Percentiles rank a stretch among this genome's conserved stretches.
phyloP scores from a whole-genome alignment of 2,329 filamentous ascomycete species.

The Penicillium sclerotigenum region DNA sequence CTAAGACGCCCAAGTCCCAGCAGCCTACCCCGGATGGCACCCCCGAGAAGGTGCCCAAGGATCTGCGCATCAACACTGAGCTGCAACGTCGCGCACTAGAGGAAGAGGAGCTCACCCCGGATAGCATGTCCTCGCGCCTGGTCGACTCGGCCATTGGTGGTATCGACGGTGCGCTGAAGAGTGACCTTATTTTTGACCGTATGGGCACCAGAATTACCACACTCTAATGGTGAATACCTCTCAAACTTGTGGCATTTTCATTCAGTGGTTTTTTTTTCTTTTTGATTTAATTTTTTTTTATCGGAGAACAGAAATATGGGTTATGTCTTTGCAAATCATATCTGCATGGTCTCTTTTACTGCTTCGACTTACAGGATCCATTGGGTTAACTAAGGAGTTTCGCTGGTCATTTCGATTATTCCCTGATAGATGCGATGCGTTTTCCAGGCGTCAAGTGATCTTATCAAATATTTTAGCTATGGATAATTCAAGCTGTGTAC shows the following conservation, averaged over 20 bases:
- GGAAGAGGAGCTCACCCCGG: conserved; percentile 47
- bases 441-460: neutral
- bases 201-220: conserved; percentile 42
- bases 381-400: conserved; percentile 3
- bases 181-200: conserved; percentile 43
- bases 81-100: conserved; percentile 33
- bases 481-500: neutral
- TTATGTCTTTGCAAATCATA: conserved; percentile 1
- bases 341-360: conserved; percentile 10
- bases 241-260: neutral
- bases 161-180: conserved; percentile 40
- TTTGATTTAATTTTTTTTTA: neutral
- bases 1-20: conserved; percentile 20
- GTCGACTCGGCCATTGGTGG: conserved; percentile 46
- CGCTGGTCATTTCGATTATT: neutral
- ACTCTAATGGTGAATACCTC: conserved; percentile 10
- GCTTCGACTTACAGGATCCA: neutral
- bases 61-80: conserved; percentile 47
- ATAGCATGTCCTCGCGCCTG: conserved; percentile 49
- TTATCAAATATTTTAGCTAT: neutral
- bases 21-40: conserved; percentile 29
- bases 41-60: conserved; percentile 35
- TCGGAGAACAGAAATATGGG: conserved; percentile 1
- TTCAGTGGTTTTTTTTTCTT: neutral
- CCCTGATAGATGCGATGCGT: neutral